Conservation (phyloP, 2,329 filamentous ascomycete species). For the Remersonia thermophila region DNA sequence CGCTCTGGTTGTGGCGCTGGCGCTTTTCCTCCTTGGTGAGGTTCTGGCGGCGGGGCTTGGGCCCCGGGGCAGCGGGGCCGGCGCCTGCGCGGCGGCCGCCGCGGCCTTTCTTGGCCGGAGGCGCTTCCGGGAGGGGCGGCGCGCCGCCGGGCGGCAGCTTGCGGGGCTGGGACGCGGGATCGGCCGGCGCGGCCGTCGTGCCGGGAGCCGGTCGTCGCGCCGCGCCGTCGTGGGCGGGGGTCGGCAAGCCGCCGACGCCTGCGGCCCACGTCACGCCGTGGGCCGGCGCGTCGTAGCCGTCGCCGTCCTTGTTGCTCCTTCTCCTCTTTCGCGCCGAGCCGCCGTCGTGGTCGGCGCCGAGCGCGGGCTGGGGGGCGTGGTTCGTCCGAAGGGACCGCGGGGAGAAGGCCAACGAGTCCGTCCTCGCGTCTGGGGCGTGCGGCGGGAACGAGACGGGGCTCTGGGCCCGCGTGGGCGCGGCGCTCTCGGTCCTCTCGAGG, state of each 20-base stretch:
- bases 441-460: constrained; percentile 32
- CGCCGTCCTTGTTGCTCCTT: constrained; percentile 2
- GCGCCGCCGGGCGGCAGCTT: background rate
- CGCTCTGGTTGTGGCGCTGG: constrained; percentile 75
- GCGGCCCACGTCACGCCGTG: too few species aligned
- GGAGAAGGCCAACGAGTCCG: constrained; percentile 1
- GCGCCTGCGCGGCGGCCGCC: constrained; percentile 10
- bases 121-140: too few species aligned
- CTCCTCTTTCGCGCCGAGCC: constrained; percentile 2
- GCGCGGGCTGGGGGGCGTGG: background rate
- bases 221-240: too few species aligned
- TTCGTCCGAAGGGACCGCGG: background rate
- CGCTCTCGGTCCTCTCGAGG: constrained; percentile 44
- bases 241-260: too few species aligned
- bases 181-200: too few species aligned
- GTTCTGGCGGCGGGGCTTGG: constrained; percentile 51
- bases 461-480: constrained; percentile 44
- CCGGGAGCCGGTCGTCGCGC: background rate
- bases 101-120: background rate
- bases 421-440: constrained; percentile 15
- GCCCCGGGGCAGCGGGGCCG: constrained; percentile 7
- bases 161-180: background rate
- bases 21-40: constrained; percentile 71
- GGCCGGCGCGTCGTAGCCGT: background rate
- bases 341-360: constrained; percentile 1